phyloP scores from a whole-genome alignment of 2,329 filamentous ascomycete genomes.

The Cordyceps javanica region DNA sequence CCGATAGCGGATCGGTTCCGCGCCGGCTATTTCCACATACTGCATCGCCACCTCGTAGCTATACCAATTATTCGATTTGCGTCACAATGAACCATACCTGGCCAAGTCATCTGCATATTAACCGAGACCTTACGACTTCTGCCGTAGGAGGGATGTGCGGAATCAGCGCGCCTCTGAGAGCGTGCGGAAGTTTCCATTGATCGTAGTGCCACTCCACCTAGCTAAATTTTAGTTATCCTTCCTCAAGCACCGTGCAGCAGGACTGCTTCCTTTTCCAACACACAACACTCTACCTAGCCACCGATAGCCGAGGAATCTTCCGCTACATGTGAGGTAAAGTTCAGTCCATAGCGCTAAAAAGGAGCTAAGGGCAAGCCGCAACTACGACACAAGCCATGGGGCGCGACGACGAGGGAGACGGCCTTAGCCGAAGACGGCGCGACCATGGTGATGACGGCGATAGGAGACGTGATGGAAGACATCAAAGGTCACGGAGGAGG shows the following conservation, averaged over 20 bases:
- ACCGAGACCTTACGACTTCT: too few species aligned
- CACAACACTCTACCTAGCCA: not conserved
- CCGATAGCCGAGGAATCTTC: not conserved
- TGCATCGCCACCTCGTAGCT: not conserved
- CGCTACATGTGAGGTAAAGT: not conserved
- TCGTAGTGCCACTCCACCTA: not conserved
- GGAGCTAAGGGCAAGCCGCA: not conserved
- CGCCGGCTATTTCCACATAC: not conserved
- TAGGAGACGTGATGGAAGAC: not conserved
- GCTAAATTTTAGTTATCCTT: constrained; percentile 5
- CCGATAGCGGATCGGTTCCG: not conserved
- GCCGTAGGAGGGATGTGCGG: not conserved
- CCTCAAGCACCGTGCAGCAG: not conserved
- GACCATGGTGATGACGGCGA: not conserved
- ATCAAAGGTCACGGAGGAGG: constrained; percentile 4
- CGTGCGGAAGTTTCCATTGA: not conserved
- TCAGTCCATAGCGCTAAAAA: not conserved
- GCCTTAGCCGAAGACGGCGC: constrained; percentile 3
- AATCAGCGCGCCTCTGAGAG: not conserved
- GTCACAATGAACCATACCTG: not conserved
- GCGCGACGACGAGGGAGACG: constrained; percentile 1
- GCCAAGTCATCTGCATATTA: not conserved
- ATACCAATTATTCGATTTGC: not conserved
- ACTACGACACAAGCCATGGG: not conserved
- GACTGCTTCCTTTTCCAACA: not conserved